These are phyloP conservation scores for Phytomonas sp. DNA, from an alignment of 208 protist species.

Conservation along the genomic window DNA sequence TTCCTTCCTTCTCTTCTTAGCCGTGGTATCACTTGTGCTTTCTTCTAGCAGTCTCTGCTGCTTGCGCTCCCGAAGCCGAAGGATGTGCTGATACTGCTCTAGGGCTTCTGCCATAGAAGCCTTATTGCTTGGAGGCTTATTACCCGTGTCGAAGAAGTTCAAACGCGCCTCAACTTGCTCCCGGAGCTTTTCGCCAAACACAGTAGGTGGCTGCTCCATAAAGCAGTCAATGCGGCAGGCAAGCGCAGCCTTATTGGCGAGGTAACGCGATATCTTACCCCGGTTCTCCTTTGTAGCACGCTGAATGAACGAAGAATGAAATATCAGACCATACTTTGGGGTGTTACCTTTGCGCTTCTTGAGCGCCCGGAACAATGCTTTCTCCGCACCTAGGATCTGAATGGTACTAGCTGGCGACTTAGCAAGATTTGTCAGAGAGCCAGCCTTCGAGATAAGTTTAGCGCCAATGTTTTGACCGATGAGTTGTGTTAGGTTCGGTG, in stretches of 20 bases:
- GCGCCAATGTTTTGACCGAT: constrained; percentile 98
- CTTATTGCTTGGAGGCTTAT: constrained; percentile 92
- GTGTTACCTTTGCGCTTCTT: constrained; percentile 98
- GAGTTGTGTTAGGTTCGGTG: constrained; percentile 97
- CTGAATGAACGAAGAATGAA: constrained; percentile 97
- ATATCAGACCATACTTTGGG: constrained; percentile 99
- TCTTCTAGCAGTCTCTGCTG: constrained; percentile 15
- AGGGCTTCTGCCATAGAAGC: constrained; percentile 96
- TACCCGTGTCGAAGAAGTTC: constrained; percentile 96
- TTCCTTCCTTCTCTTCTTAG: constrained; percentile 55
- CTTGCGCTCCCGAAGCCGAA: constrained; percentile 59
- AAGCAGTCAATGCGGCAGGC: constrained; percentile 97
- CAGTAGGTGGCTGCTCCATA: constrained; percentile 79
- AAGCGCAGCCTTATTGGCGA: constrained; percentile 98
- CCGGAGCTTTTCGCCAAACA: constrained; percentile 94
- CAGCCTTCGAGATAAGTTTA: constrained; percentile 97
- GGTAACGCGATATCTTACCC: constrained; percentile 96
- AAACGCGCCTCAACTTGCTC: constrained; percentile 98
- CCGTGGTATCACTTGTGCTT: constrained; percentile 27
- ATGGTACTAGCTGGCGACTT: constrained; percentile 99
- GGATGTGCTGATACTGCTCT: constrained; percentile 75
- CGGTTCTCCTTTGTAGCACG: constrained; percentile 96
- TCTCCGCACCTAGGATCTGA: constrained; percentile 99
- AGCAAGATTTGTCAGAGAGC: constrained; percentile 96
- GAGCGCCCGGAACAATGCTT: constrained; percentile 98